Conservation (phyloP, 1,284 basidiomycete species). For the Boletus smithii region DNA sequence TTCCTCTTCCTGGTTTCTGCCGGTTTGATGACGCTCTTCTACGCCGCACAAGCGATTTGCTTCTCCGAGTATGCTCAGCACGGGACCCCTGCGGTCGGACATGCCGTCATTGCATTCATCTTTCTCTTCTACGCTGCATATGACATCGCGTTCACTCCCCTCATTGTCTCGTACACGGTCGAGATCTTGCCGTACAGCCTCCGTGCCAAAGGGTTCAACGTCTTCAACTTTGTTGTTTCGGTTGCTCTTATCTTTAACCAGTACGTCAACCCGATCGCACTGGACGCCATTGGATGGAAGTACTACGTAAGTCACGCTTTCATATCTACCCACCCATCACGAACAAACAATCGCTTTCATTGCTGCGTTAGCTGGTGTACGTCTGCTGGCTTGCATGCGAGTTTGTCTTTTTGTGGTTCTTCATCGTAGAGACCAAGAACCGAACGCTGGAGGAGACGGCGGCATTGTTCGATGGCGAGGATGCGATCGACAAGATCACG, state of each 20-base stretch:
- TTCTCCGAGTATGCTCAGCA: slow-evolving; percentile 57
- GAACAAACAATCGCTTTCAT: background rate
- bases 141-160: slow-evolving; percentile 59
- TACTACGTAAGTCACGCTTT: slow-evolving; percentile 44
- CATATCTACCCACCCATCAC: background rate
- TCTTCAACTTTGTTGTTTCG: slow-evolving; percentile 69
- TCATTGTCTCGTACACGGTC: slow-evolving; percentile 71
- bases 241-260: slow-evolving; percentile 73
- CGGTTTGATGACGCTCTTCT: slow-evolving; percentile 65
- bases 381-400: slow-evolving; percentile 69
- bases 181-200: slow-evolving; percentile 72
- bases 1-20: slow-evolving; percentile 60
- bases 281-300: slow-evolving; percentile 56
- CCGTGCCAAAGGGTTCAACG: slow-evolving; percentile 75
- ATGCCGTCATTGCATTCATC: slow-evolving; percentile 74
- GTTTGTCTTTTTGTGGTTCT: slow-evolving; percentile 60
- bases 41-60: slow-evolving; percentile 69
- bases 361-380: slow-evolving; percentile 55
- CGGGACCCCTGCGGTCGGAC: slow-evolving; percentile 44
- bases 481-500: slow-evolving; percentile 45
- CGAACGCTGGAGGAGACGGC: slow-evolving; percentile 70
- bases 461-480: slow-evolving; percentile 66
- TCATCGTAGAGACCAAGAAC: slow-evolving; percentile 65
- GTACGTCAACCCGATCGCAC: slow-evolving; percentile 74
- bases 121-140: slow-evolving; percentile 66